Evolutionary conservation across 805 yeast species (phyloP).

Genomic region (Metschnikowia lochheadii): DNA sequence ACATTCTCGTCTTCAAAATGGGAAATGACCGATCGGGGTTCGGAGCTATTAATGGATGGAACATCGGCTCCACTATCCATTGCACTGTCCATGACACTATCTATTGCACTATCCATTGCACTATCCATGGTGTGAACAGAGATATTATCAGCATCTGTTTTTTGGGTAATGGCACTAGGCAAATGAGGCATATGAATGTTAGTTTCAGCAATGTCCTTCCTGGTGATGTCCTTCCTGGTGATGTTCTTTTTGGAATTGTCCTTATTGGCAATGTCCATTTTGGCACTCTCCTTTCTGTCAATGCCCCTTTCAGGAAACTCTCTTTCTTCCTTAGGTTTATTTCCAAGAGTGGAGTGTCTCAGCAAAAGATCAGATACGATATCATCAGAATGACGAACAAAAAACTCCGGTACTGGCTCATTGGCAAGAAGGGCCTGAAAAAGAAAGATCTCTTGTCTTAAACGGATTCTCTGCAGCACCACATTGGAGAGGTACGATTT

Average conservation of each 20-base stretch:
- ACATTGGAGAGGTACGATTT: constrained; percentile 32
- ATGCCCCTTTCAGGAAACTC: neutral
- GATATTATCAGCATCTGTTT: neutral
- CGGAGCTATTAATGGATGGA: constrained; percentile 1
- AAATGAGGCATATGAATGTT: neutral
- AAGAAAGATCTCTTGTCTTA: constrained; percentile 37
- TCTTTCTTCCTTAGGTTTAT: neutral
- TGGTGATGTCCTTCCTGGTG: too few species aligned
- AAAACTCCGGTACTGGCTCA: constrained; percentile 11
- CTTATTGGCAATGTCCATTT: too few species aligned
- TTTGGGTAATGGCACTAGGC: neutral
- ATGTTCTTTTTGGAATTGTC: too few species aligned
- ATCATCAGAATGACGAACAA: neutral
- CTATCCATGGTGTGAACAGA: constrained; percentile 5
- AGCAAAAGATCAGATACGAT: neutral
- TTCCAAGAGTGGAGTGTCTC: neutral
- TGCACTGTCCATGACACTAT: neutral
- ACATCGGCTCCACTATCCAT: neutral
- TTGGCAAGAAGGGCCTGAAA: constrained; percentile 25
- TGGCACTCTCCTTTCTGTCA: too few species aligned
- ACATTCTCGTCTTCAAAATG: constrained; percentile 5
- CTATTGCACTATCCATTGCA: neutral
- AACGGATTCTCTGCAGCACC: constrained; percentile 33
- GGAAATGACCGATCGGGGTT: neutral
- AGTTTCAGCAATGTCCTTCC: too few species aligned